Evolutionary conservation across 805 yeast genomes (phyloP).

Genomic region (Zygosaccharomyces lentus): DNA sequence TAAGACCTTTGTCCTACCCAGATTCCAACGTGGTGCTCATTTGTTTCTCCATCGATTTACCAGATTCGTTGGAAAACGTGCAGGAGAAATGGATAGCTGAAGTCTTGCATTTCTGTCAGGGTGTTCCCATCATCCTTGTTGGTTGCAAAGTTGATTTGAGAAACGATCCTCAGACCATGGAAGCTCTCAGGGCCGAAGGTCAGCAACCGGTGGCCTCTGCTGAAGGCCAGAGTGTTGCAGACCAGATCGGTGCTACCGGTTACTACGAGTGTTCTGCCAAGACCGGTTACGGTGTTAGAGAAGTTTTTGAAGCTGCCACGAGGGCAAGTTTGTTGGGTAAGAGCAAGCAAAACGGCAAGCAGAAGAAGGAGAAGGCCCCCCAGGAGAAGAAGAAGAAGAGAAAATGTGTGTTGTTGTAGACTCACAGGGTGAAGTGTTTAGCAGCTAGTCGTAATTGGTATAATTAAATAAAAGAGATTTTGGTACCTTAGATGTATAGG

Average conservation of each 20-base stretch:
- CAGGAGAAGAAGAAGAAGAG: constrained; percentile 61
- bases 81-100: constrained; percentile 96
- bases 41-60: constrained; percentile 86
- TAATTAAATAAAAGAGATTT: background rate
- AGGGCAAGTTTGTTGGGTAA: constrained; percentile 79
- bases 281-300: constrained; percentile 86
- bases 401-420: constrained; percentile 66
- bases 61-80: constrained; percentile 89
- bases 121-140: constrained; percentile 86
- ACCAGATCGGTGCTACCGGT: constrained; percentile 80
- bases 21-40: constrained; percentile 88
- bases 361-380: constrained; percentile 30
- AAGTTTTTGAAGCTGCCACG: constrained; percentile 89
- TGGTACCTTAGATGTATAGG: background rate
- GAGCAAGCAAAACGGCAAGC: constrained; percentile 24
- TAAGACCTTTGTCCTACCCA: constrained; percentile 87
- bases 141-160: constrained; percentile 91
- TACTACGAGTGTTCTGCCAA: constrained; percentile 92
- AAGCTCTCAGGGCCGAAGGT: constrained; percentile 65
- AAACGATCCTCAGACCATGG: constrained; percentile 73
- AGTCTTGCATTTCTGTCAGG: constrained; percentile 89
- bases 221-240: constrained; percentile 85
- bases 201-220: constrained; percentile 76
- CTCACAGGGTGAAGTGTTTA: background rate
- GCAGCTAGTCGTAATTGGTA: background rate